phyloP scores from a whole-genome alignment of 1,284 basidiomycete genomes.

The Rhodotorula sp. region DNA sequence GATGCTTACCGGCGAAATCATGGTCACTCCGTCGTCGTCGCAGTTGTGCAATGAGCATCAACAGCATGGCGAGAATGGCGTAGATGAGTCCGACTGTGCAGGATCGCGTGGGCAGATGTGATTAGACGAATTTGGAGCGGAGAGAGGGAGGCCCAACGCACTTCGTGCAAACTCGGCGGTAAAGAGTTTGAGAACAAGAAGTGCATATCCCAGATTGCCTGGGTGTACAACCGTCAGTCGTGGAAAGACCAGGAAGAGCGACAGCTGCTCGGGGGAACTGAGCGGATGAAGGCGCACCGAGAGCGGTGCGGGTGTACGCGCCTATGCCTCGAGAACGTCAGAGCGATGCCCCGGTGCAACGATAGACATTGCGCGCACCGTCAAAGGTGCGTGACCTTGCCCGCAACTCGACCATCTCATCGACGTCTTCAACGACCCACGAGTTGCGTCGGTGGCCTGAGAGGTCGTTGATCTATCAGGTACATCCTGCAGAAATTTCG shows the following conservation, averaged over 20 bases:
- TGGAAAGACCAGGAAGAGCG: not conserved
- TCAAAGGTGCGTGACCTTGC: constrained; percentile 22
- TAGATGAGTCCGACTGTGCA: constrained; percentile 28
- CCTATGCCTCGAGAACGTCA: not conserved
- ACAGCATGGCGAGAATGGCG: constrained; percentile 25
- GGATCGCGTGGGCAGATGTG: not conserved
- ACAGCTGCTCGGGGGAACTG: not conserved
- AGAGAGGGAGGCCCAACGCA: not conserved
- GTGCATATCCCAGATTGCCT: constrained; percentile 26
- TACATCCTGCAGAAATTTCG: not conserved
- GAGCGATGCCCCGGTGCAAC: not conserved
- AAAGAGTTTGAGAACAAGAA: constrained; percentile 36
- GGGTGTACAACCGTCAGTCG: not conserved
- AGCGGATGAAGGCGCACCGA: not conserved
- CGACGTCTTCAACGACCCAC: constrained; percentile 9
- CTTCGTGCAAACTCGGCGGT: constrained; percentile 28
- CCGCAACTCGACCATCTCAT: constrained; percentile 16
- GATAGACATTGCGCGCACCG: not conserved
- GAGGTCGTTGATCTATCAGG: not conserved
- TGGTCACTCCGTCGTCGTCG: constrained; percentile 19
- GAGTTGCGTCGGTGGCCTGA: constrained; percentile 7
- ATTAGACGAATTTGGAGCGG: not conserved
- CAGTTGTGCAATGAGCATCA: constrained; percentile 21
- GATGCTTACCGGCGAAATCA: constrained; percentile 26
- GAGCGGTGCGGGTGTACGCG: constrained; percentile 3